phyloP scores from a whole-genome alignment of 2,329 filamentous ascomycete genomes.

The Grosmannia clavigera region DNA sequence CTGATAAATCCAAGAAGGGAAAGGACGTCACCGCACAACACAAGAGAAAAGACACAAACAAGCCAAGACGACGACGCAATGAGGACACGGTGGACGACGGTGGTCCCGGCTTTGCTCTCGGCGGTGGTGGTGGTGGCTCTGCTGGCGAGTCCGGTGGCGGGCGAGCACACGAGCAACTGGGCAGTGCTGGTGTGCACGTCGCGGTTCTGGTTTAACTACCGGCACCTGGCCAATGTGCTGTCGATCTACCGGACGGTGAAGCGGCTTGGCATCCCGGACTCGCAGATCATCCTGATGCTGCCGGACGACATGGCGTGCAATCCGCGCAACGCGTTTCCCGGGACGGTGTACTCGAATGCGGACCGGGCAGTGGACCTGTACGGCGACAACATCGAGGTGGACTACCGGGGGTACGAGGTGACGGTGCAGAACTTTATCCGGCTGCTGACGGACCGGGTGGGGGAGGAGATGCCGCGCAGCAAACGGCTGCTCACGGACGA shows the following conservation, averaged over 20 bases:
- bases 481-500: conserved; percentile 92
- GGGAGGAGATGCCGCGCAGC: conserved; percentile 86
- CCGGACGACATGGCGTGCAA: conserved; percentile 99
- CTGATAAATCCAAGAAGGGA: neutral
- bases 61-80: neutral
- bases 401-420: conserved; percentile 96
- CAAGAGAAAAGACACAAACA: neutral
- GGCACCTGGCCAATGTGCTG: conserved; percentile 92
- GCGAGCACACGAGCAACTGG: conserved; percentile 96
- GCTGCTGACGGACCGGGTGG: conserved; percentile 83
- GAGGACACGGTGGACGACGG: conserved; percentile 21
- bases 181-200: conserved; percentile 97
- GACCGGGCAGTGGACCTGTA: conserved; percentile 93
- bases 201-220: conserved; percentile 99
- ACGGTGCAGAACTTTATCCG: conserved; percentile 98
- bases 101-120: conserved; percentile 16
- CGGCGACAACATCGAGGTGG: conserved; percentile 97
- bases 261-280: conserved; percentile 92
- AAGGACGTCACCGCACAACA: neutral
- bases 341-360: conserved; percentile 96
- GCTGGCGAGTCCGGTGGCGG: conserved; percentile 30
- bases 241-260: conserved; percentile 98
- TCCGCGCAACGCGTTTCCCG: conserved; percentile 92
- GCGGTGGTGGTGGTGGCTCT: conserved; percentile 31
- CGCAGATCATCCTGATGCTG: conserved; percentile 99